Percentiles rank a stretch among this genome's conserved stretches.
Conservation (phyloP, 148 eudicot genomes). For the Rhododendron vialii region DNA sequence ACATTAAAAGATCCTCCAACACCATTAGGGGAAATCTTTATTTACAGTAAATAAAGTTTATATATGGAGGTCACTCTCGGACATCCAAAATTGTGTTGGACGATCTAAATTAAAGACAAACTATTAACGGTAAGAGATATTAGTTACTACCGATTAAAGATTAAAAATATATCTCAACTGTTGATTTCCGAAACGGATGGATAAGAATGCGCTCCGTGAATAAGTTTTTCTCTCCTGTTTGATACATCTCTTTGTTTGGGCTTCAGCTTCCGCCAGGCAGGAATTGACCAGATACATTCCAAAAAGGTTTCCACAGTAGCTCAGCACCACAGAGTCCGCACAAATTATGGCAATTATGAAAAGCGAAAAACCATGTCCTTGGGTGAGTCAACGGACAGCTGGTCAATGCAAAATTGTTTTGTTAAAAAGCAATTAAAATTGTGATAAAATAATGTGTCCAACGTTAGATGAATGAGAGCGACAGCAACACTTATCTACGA, state of each 20-base stretch:
- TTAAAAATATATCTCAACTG: no score
- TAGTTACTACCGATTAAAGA: no score
- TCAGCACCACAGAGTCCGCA: not conserved
- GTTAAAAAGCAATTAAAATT: not conserved
- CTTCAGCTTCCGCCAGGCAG: not conserved
- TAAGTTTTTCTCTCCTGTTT: no score
- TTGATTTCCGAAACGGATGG: no score
- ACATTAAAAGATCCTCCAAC: not conserved
- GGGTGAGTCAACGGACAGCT: not conserved
- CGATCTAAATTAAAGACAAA: no score
- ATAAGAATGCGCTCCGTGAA: no score
- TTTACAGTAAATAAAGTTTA: no score
- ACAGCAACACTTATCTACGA: not conserved
- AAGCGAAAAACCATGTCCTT: not conserved
- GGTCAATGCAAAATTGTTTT: not conserved
- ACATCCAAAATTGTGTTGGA: no score
- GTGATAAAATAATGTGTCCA: not conserved
- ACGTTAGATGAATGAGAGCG: not conserved
- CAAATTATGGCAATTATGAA: not conserved
- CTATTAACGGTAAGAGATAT: no score
- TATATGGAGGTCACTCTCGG: no score
- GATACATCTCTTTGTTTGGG: not conserved
- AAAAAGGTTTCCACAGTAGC: not conserved
- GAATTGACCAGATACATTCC: not conserved
- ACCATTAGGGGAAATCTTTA: no score